phyloP scores from a whole-genome alignment of 495 filamentous ascomycete genomes.

The Hypoxylon lienhwacheense region DNA sequence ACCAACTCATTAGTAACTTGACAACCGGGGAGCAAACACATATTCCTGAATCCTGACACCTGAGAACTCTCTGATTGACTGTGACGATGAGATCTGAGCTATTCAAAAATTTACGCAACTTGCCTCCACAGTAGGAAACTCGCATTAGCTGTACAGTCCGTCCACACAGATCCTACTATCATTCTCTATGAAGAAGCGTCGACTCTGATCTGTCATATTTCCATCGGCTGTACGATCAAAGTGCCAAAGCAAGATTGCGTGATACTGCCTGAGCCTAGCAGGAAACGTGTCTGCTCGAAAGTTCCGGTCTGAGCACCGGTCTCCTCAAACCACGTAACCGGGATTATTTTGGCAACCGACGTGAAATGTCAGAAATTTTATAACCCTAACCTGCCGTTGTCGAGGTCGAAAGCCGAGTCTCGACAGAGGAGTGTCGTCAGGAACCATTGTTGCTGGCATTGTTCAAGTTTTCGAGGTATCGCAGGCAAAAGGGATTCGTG shows the following conservation, averaged over 20 bases:
- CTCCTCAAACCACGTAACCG: neutral
- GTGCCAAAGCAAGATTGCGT: slow-evolving; percentile 11
- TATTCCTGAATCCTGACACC: slow-evolving; percentile 6
- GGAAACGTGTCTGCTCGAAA: neutral
- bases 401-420: slow-evolving; percentile 9
- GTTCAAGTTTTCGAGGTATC: too few relatives aligned
- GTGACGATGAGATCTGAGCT: slow-evolving; percentile 10
- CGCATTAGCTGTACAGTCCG: slow-evolving; percentile 30
- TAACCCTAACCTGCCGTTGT: too few relatives aligned
- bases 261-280: slow-evolving; percentile 4
- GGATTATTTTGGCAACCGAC: neutral
- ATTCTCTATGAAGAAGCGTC: slow-evolving; percentile 10
- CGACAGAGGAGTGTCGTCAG: neutral
- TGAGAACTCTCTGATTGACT: slow-evolving; percentile 12
- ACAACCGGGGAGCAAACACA: slow-evolving; percentile 26
- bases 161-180: slow-evolving; percentile 25
- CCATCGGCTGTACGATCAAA: slow-evolving; percentile 5
- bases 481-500: too few relatives aligned
- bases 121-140: slow-evolving; percentile 29
- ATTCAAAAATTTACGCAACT: slow-evolving; percentile 32
- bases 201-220: slow-evolving; percentile 39
- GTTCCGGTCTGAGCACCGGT: neutral
- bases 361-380: neutral
- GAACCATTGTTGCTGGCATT: too few relatives aligned
- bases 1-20: slow-evolving; percentile 11